These are phyloP conservation scores for Streptanthus diversifolius DNA, from an alignment of 345 rosid genomes.

Conservation along the genomic window DNA sequence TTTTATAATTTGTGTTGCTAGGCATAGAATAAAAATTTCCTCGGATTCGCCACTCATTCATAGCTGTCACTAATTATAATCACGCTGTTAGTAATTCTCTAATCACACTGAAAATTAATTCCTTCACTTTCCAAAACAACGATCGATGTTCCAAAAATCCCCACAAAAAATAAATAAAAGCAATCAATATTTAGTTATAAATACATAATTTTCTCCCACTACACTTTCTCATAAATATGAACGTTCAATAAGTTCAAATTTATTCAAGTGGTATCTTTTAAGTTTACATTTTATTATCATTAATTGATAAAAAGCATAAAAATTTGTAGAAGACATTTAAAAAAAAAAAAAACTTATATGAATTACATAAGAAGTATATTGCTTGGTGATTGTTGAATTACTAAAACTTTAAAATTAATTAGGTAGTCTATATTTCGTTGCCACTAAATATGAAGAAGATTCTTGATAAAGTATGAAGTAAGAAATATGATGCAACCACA, in stretches of 20 bases:
- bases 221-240: neutral
- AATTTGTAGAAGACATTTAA: too few species aligned
- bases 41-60: slow-evolving; percentile 17
- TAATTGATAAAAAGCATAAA: too few species aligned
- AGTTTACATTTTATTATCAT: neutral
- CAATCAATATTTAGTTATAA: neutral
- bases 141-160: too few species aligned
- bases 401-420: too few species aligned
- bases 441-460: too few species aligned
- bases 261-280: neutral
- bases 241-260: neutral
- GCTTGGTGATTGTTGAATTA: too few species aligned
- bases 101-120: neutral
- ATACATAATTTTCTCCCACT: neutral
- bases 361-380: too few species aligned
- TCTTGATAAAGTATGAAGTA: too few species aligned
- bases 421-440: too few species aligned
- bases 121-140: neutral
- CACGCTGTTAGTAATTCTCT: neutral
- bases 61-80: slow-evolving; percentile 6
- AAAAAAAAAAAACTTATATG: too few species aligned
- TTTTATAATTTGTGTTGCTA: neutral
- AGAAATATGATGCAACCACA: too few species aligned
- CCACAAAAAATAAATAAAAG: too few species aligned
- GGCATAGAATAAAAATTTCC: slow-evolving; percentile 6